Percentiles rank a stretch among this genome's conserved stretches.
Conservation (phyloP, 139 green algal species). For the Haematococcus lacustris region DNA sequence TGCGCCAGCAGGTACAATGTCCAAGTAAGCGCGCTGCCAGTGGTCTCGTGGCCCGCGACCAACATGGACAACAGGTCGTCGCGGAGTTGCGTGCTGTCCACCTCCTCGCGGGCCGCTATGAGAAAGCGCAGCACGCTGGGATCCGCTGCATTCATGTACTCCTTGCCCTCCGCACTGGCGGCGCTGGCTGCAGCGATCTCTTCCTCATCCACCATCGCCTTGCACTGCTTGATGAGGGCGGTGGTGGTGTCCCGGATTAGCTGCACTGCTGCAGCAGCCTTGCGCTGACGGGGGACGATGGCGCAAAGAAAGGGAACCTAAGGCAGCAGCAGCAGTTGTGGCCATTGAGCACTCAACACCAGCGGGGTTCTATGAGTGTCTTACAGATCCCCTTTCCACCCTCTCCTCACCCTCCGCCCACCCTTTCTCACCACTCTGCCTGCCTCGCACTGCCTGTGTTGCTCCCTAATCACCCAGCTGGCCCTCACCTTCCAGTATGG, state of each 20-base stretch:
- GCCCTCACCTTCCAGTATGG: conserved; percentile 88
- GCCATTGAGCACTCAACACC: too few relatives aligned
- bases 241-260: conserved; percentile 87
- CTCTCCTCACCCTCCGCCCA: too few relatives aligned
- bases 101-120: conserved; percentile 90
- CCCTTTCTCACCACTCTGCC: too few relatives aligned
- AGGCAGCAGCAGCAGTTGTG: not conserved
- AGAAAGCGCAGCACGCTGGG: conserved; percentile 93
- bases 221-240: conserved; percentile 83
- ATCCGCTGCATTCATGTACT: conserved; percentile 86
- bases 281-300: conserved; percentile 54
- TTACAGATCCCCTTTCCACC: too few relatives aligned
- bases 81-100: conserved; percentile 71
- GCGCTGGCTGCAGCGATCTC: conserved; percentile 36
- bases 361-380: too few relatives aligned
- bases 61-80: conserved; percentile 99
- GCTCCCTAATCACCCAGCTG: too few relatives aligned
- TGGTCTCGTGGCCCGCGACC: conserved; percentile 99
- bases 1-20: conserved; percentile 88
- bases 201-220: conserved; percentile 90
- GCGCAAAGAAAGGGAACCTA: conserved; percentile 41
- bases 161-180: conserved; percentile 38
- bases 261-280: conserved; percentile 71
- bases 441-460: too few relatives aligned
- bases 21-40: conserved; percentile 93